A percentile compares a stretch with the other conserved stretches of the same genome.
phyloP scores from a whole-genome alignment of 2,329 filamentous ascomycete genomes.

The Penicillium sumatraense region DNA sequence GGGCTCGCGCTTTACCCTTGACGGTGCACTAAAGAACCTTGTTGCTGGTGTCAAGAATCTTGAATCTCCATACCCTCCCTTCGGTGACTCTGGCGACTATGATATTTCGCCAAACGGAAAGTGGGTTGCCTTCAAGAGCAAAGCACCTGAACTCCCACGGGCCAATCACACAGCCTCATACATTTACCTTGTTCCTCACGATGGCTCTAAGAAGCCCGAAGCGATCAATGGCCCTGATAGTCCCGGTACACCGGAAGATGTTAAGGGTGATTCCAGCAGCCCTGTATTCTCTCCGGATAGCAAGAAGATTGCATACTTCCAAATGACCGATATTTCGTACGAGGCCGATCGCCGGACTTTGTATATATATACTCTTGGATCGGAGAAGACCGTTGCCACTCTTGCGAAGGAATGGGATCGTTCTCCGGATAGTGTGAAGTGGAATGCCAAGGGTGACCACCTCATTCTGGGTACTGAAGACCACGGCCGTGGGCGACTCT shows the following conservation, averaged over 20 bases:
- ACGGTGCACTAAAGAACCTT: slow-evolving; percentile 62
- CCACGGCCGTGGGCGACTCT: slow-evolving; percentile 58
- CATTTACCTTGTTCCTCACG: slow-evolving; percentile 72
- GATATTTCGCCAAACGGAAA: slow-evolving; percentile 59
- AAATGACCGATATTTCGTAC: slow-evolving; percentile 77
- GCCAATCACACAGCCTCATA: slow-evolving; percentile 77
- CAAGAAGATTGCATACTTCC: slow-evolving; percentile 72
- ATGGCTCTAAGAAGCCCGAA: slow-evolving; percentile 59
- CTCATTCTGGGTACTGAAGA: slow-evolving; percentile 78
- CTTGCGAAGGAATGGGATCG: slow-evolving; percentile 55
- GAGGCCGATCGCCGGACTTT: slow-evolving; percentile 72
- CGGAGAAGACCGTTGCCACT: slow-evolving; percentile 40
- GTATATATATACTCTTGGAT: slow-evolving; percentile 46
- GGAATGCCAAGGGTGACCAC: slow-evolving; percentile 59
- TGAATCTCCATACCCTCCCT: slow-evolving; percentile 60
- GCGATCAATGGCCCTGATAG: slow-evolving; percentile 49
- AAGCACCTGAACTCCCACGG: slow-evolving; percentile 46
- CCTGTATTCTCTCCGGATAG: slow-evolving; percentile 79
- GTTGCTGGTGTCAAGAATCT: slow-evolving; percentile 47
- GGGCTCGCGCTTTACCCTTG: slow-evolving; percentile 29
- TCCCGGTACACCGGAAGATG: slow-evolving; percentile 51
- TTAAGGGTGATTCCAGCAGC: slow-evolving; percentile 62
- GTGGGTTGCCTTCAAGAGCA: slow-evolving; percentile 48
- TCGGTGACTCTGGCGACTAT: slow-evolving; percentile 80
- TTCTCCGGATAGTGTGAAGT: slow-evolving; percentile 56